A percentile compares a stretch with the other conserved stretches of the same genome.
Evolutionary conservation across 2,329 filamentous ascomycete genomes (phyloP).

Genomic region (Nemania sp.): DNA sequence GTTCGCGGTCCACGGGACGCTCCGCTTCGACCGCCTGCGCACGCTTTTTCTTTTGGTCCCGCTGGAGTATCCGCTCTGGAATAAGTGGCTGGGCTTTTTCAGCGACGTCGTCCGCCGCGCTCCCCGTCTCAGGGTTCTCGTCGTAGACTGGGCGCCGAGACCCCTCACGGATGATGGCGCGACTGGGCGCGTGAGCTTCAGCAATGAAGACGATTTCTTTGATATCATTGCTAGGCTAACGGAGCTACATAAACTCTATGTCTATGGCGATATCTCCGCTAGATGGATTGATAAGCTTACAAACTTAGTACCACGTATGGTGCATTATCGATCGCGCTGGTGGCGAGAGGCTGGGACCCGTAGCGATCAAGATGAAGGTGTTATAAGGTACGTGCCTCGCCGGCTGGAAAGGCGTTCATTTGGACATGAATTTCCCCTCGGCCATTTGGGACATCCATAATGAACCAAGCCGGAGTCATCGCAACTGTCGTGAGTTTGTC

Average conservation of each 20-base stretch:
- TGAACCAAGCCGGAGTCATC: too few species aligned
- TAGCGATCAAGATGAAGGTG: not conserved
- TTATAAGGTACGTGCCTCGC: too few species aligned
- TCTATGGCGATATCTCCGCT: conserved; percentile 32
- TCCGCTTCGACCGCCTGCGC: conserved; percentile 36
- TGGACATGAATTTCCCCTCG: too few species aligned
- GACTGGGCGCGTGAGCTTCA: conserved; percentile 23
- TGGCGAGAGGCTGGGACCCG: conserved; percentile 35
- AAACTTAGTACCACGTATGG: conserved; percentile 17
- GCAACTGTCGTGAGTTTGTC: too few species aligned
- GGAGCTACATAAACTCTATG: conserved; percentile 26
- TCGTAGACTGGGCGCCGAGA: conserved; percentile 41
- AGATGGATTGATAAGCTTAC: conserved; percentile 30
- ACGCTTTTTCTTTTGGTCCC: not conserved
- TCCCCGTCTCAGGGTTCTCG: conserved; percentile 29
- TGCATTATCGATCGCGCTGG: conserved; percentile 32
- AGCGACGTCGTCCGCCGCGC: conserved; percentile 27
- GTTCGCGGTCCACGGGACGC: conserved; percentile 38
- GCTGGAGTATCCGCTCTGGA: conserved; percentile 41
- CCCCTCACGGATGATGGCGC: conserved; percentile 16
- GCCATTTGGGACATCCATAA: too few species aligned
- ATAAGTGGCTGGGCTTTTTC: conserved; percentile 40
- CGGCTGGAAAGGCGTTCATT: too few species aligned
- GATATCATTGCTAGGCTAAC: conserved; percentile 21
- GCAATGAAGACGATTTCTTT: conserved; percentile 38